phyloP scores from a whole-genome alignment of 2,329 filamentous ascomycete genomes.

The Arthroderma sp. region DNA sequence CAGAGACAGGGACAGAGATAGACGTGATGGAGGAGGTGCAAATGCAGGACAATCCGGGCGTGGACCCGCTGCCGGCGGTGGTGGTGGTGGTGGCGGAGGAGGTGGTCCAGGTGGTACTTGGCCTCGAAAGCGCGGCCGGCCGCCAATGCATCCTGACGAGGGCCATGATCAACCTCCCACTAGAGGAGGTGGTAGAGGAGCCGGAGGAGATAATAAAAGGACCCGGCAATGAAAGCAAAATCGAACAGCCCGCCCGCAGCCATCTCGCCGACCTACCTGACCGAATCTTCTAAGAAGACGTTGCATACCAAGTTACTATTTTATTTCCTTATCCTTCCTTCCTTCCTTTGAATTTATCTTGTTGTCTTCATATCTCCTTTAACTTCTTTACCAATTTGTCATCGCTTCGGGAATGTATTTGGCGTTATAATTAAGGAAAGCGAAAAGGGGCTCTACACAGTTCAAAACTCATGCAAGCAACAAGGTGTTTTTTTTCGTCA shows the following conservation, averaged over 20 bases:
- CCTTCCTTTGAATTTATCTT: too few relatives aligned
- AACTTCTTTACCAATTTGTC: not conserved
- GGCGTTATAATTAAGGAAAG: too few relatives aligned
- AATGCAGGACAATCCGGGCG: not conserved
- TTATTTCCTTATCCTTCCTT: not conserved
- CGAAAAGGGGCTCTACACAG: too few relatives aligned
- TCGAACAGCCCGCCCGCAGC: not conserved
- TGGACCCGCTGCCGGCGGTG: slow-evolving; percentile 5
- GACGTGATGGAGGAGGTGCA: slow-evolving; percentile 4
- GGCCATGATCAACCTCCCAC: slow-evolving; percentile 2
- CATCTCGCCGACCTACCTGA: not conserved
- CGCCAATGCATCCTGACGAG: slow-evolving; percentile 1
- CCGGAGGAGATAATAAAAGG: slow-evolving; percentile 10
- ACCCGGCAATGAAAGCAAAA: slow-evolving; percentile 10
- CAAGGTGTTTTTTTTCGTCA: too few relatives aligned
- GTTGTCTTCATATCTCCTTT: not conserved
- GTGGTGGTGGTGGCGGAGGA: not conserved
- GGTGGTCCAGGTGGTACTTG: slow-evolving; percentile 6
- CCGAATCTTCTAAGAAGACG: too few relatives aligned
- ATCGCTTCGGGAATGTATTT: not conserved
- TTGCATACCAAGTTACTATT: not conserved
- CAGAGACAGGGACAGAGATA: slow-evolving; percentile 6
- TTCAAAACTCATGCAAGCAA: too few relatives aligned
- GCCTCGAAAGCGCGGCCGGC: slow-evolving; percentile 11
- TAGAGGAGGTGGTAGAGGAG: slow-evolving; percentile 5